Evolutionary conservation across 1,139 yeast species (phyloP), one percentile per base, ranked within the genome.

Genomic region (Maudiozyma humilis): DNA sequence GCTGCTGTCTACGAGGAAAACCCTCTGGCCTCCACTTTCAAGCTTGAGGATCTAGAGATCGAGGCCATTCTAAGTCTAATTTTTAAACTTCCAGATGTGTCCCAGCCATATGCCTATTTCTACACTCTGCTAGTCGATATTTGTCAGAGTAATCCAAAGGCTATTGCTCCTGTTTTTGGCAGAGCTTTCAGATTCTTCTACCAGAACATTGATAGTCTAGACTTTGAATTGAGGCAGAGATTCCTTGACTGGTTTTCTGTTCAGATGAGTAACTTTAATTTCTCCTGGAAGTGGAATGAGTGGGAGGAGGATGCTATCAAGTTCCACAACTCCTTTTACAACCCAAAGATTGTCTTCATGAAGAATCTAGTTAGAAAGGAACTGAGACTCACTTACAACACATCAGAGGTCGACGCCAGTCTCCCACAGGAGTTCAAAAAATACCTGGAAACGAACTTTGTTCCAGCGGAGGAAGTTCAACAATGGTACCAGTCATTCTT

Each of bases 231-330:
- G 44, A 76, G 80, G 52, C 72, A 78, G 51, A 71, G 91, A 49
- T 84, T 78, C 53, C 69, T 87, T 57, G 94, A 86, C 63, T 93
- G 98, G 98, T 82, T 93, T 72, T 75, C 95, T 2, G 82, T 86
- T 46, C 98, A 93, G 65, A 76, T 93, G 60, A 83, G 95, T 54
- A 91, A 91, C 63, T 93, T 91, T 64, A 89, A 85, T 49, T 93
- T 87, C 65, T 85, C 91, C 38, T 93, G 99, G 99, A 88, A 88
- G 60, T 91, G 99, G 99, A 81, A 78, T 52, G 98, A 89, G 63
- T 93, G 98, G 98, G 78, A 75, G 37, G 65, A 64, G 1, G 84
- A 79, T 55, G 72, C 82, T 0, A 59, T 64, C 27, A 61, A 61
- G 40, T 56, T 58, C 38, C 58, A 68, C 4, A 62, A 64, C 32